Base-by-base conservation (phyloP, 768 basidiomycete species). In the Leucosporidium creatinivorum region DNA sequence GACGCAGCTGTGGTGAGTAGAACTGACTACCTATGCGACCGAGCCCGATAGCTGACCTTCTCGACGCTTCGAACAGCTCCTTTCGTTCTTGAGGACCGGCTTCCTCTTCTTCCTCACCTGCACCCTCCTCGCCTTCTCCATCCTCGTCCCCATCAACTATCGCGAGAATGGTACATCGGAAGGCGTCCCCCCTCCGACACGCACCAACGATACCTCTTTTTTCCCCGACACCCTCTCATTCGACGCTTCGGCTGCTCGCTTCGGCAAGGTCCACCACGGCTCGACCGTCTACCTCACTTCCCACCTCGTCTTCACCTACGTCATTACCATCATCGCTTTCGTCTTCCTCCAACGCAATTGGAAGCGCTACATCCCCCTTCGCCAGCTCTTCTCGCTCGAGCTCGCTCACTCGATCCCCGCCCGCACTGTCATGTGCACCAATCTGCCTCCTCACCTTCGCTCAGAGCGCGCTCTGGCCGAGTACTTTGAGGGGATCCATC, bases 121-220 rank as follows among this genome's bases (percentile, higher is more conserved):
- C 77, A 90, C 92, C 0, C 75, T 91, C 57, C 87, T 91, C 66
- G 92, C 93, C 0, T 79, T 87, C 12, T 77, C 84, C 8, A 85
- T 93, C n/a, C 83, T 99, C 18, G 94, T 98, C 86, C 96, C 96
- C 3, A 82, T 97, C 58, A 98, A 99, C 74, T 87, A 88, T 81
- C 89, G 86, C 81, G 93, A 93, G 70, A 75, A 85, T 62, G 81
- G 81, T 6, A 77, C 77, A 2, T 76, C 75, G 75, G 88, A 82
- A 69, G 77, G 79, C 8, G 75, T 77, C 33, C 76, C 73, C 26
- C 71, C 74, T 12, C 55, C 68, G 31, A 58, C 58, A 28, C 70
- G 69, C 54, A 61, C 58, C 23, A 69, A 62, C 28, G 52, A 57
- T 13, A 61, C 71, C 47, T 21, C 63, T 25, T n/a, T 30, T 51